Base-by-base conservation (phyloP, 2,329 filamentous ascomycete species). In the Fusarium pilosicola region DNA sequence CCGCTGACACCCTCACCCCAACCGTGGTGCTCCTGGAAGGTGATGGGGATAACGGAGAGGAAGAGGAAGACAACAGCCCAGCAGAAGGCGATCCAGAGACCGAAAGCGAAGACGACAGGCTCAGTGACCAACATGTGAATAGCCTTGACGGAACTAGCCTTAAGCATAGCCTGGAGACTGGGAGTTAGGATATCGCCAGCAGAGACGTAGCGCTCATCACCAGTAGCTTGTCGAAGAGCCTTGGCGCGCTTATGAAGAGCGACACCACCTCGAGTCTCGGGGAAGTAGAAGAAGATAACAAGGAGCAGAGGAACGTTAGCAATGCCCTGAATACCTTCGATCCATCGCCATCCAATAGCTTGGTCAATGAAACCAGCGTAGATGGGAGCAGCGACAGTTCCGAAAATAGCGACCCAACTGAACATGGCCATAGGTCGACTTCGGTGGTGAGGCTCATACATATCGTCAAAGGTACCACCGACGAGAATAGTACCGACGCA, bases 341-440 rank as follows among this genome's bases (percentile, higher is more conserved):
- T 75, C 73, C 73, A 75, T n/a, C 73, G 73, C 73, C 73, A 75
- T 26, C 73, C 73, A 6, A 75, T 62, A 6, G 73, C 51, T 39
- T 75, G 69, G 30, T 75, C 73, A 17, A 75, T 75, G 45, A 75
- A 75, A 17, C 73, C 73, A 7, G 73, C 73, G 39, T 75, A 75
- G 54, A 75, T 66, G 11, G 73, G 73, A 14, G 73, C 73, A 7
- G 62, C 73, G 6, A 75, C 73, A 12, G 73, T 75, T n/a, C 74
- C 74, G 22, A 76, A 76, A 7, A 76, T 76, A 9, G 74, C 74
- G 22, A 76, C 71, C 41, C 62, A 76, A 13, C 74, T 76, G 38
- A 76, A 76, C 74, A 76, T 76, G 8, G 74, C 74, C 74, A 76
- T 76, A 18, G 74, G 74, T 2, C 74, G 71, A 56, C 74, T 73